Evolutionary conservation across 176 grass and related monocot genomes (phyloP), one percentile per base, ranked within the genome.

Genomic region (Elaeis guineensis): DNA sequence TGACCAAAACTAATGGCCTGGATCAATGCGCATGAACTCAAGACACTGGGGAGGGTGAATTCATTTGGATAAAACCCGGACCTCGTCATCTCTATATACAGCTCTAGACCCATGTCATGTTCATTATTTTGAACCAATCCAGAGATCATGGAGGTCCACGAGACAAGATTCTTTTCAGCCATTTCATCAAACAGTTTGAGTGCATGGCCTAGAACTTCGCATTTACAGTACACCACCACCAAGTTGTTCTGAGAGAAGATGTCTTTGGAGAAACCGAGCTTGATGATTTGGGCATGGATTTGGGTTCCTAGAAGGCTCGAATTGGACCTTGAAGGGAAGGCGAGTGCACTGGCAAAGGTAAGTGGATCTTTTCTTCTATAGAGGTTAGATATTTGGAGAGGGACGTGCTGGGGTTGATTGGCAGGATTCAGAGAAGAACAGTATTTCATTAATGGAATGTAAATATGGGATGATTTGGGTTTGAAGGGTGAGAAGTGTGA

Each of bases 201-300:
- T 22, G 77, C 80, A 57, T 23, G 0, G 4, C 17, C 11, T 7
- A 81, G 17, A 4, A 17, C 15, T 12, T 51, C 62, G 24, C 60
- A 55, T 22, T 16, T 69, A 3, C 64, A 54, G 76, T 79, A 83
- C 35, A 32, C 58, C 0, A 61, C 5, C 25, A 83, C 67, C 32
- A 88, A 76, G 24, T 83, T 69, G 21, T 79, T 88, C 64, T 72
- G 66, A 16, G 75, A 82, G 79, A 75, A 87, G 20, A 72, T 75
- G 79, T 72, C 72, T 4, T n/a, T 21, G 16, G 67, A 67, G 52
- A 64, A 39, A 15, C 79, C 78, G 2, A 75, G 75, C 71, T 82
- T 87, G 29, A 87, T 35, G 50, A 70, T 51, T 15, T 50, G 66
- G 6, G 65, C 70, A 77, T 82, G 84, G 52, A 75, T 67, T 18